These are phyloP conservation scores for Talaromyces borbonicus DNA, from an alignment of 495 filamentous ascomycete species.

Conservation along the genomic window DNA sequence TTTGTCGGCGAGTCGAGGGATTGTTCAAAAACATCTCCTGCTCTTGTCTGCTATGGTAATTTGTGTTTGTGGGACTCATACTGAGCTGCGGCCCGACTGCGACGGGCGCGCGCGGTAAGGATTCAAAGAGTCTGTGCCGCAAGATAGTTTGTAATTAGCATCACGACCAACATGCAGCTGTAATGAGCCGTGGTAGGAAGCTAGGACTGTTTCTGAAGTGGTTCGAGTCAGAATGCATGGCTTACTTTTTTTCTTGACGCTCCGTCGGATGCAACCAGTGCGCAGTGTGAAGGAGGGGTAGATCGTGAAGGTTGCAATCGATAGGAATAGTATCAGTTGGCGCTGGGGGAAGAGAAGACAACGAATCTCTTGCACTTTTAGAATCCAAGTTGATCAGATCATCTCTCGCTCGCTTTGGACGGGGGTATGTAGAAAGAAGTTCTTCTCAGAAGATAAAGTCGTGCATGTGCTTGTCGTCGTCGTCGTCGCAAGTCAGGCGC, in stretches of 20 bases:
- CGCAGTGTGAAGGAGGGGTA: background rate
- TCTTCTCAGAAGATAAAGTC: too few relatives aligned
- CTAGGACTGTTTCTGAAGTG: background rate
- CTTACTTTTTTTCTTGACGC: background rate
- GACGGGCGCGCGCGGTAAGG: slow-evolving; percentile 4
- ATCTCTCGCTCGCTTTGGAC: too few relatives aligned
- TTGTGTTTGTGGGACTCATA: slow-evolving; percentile 31
- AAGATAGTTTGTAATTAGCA: background rate
- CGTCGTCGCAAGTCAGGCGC: slow-evolving; percentile 2
- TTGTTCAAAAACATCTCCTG: slow-evolving; percentile 69
- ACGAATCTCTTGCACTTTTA: background rate
- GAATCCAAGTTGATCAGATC: too few relatives aligned
- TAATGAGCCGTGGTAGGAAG: too few relatives aligned
- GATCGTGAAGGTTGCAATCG: background rate
- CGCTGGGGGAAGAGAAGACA: slow-evolving; percentile 8
- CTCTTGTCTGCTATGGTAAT: slow-evolving; percentile 45
- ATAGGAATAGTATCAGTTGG: slow-evolving; percentile 2
- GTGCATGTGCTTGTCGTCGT: too few relatives aligned
- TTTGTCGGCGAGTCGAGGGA: slow-evolving; percentile 23
- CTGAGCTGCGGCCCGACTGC: slow-evolving; percentile 9
- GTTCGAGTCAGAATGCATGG: background rate
- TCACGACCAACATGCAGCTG: background rate
- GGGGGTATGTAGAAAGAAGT: too few relatives aligned
- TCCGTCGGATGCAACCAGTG: background rate
- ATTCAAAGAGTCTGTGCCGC: slow-evolving; percentile 3